These are phyloP conservation scores for Candida sojae DNA, from an alignment of 1,139 yeast species.

Conservation along the genomic window DNA sequence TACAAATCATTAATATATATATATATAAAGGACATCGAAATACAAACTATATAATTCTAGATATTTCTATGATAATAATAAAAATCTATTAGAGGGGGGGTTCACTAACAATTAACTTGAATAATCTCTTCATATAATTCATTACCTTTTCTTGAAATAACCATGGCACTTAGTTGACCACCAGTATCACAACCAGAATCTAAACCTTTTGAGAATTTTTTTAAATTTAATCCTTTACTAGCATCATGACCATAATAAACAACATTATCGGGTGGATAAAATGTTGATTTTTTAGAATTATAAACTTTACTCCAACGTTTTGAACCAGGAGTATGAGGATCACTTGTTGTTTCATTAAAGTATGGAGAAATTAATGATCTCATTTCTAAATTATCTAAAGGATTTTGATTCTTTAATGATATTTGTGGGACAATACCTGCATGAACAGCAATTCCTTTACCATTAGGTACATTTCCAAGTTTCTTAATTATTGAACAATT, in stretches of 20 bases:
- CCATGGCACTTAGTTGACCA: conserved; percentile 64
- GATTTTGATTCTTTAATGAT: conserved; percentile 58
- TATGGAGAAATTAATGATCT: conserved; percentile 61
- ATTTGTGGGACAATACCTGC: conserved; percentile 74
- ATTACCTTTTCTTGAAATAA: conserved; percentile 20
- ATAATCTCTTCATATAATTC: conserved; percentile 11
- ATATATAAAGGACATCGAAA: too few relatives aligned
- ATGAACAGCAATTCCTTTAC: conserved; percentile 69
- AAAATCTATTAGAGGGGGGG: too few relatives aligned
- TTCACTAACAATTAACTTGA: conserved; percentile 13
- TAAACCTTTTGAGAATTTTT: conserved; percentile 71
- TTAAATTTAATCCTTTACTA: conserved; percentile 66
- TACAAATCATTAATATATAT: too few relatives aligned
- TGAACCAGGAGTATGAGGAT: conserved; percentile 47
- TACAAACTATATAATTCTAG: too few relatives aligned
- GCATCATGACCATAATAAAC: conserved; percentile 94
- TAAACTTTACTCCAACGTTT: conserved; percentile 69
- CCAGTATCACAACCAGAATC: conserved; percentile 87
- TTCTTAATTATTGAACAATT: conserved; percentile 64
- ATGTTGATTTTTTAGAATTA: conserved; percentile 50
- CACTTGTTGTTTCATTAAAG: conserved; percentile 54
- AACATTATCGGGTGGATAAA: conserved; percentile 28
- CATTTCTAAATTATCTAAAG: conserved; percentile 61
- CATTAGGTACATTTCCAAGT: conserved; percentile 59
- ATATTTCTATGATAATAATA: too few relatives aligned